These are phyloP conservation scores for Symmetrospora coprosmae DNA, from an alignment of 768 basidiomycete species.

Conservation along the genomic window DNA sequence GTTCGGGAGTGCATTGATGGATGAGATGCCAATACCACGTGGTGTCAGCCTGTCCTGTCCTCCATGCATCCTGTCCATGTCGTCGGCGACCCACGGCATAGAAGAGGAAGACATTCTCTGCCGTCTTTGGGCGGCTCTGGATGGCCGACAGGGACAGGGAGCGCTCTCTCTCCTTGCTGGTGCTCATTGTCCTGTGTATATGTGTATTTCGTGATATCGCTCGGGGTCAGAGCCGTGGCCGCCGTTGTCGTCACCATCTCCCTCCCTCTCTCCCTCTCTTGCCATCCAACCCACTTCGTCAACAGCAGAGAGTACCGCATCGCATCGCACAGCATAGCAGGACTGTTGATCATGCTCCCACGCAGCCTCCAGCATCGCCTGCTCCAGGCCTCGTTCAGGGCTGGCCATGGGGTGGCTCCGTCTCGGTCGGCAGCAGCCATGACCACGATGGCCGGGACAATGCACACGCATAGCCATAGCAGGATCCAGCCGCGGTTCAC, in stretches of 20 bases:
- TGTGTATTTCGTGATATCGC: not conserved
- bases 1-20: too few relatives aligned
- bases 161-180: not conserved
- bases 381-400: not conserved
- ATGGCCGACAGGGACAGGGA: not conserved
- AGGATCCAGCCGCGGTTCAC: too few relatives aligned
- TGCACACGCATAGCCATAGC: too few relatives aligned
- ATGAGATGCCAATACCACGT: too few relatives aligned
- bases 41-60: too few relatives aligned
- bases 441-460: too few relatives aligned
- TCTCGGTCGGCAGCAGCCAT: too few relatives aligned
- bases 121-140: conserved; percentile 13
- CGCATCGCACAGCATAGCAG: not conserved
- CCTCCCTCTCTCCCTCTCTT: not conserved
- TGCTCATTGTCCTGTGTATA: not conserved
- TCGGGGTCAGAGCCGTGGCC: not conserved
- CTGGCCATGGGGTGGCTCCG: too few relatives aligned
- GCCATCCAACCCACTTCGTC: too few relatives aligned
- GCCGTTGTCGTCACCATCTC: not conserved
- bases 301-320: too few relatives aligned
- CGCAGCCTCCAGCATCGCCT: not conserved
- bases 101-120: conserved; percentile 92
- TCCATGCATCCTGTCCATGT: too few relatives aligned
- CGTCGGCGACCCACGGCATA: conserved; percentile 49
- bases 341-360: conserved; percentile 1